phyloP scores from a whole-genome alignment of 2,329 filamentous ascomycete genomes.

The Ramularia collo-cygni region DNA sequence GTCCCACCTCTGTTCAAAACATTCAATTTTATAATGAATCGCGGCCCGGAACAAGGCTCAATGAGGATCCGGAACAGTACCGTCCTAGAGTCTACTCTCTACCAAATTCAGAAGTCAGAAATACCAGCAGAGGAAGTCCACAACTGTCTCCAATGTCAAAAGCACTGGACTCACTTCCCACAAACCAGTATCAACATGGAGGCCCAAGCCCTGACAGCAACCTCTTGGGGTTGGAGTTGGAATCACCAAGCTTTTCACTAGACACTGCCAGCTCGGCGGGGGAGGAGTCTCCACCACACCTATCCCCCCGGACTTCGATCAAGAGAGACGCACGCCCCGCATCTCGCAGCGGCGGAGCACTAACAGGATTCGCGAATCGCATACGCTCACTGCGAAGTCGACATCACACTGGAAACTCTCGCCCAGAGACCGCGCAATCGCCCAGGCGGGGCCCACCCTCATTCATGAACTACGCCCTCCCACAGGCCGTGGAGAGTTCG shows the following conservation, averaged over 20 bases:
- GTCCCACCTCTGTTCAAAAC: slow-evolving; percentile 16
- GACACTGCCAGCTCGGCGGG: slow-evolving; percentile 26
- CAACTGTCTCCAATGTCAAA: slow-evolving; percentile 5
- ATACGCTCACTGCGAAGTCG: too few species aligned
- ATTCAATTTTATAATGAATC: slow-evolving; percentile 21
- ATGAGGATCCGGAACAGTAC: slow-evolving; percentile 12
- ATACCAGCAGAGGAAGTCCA: slow-evolving; percentile 13
- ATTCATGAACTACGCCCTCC: slow-evolving; percentile 16
- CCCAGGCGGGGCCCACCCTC: too few species aligned
- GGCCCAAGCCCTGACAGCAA: slow-evolving; percentile 8
- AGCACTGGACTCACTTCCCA: slow-evolving; percentile 5
- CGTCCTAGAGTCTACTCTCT: slow-evolving; percentile 16
- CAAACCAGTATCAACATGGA: slow-evolving; percentile 4
- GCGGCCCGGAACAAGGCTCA: slow-evolving; percentile 12
- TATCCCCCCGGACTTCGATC: too few species aligned
- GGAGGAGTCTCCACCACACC: too few species aligned
- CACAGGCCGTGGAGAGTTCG: slow-evolving; percentile 11
- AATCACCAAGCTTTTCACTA: slow-evolving; percentile 27
- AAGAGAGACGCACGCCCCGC: too few species aligned
- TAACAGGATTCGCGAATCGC: too few species aligned
- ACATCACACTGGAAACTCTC: too few species aligned
- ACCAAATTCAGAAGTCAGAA: slow-evolving; percentile 10
- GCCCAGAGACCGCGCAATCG: too few species aligned
- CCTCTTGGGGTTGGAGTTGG: slow-evolving; percentile 15
- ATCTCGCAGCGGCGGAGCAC: too few species aligned